Base-by-base conservation (phyloP, 768 basidiomycete genomes). In the Leccinum uliginosum region DNA sequence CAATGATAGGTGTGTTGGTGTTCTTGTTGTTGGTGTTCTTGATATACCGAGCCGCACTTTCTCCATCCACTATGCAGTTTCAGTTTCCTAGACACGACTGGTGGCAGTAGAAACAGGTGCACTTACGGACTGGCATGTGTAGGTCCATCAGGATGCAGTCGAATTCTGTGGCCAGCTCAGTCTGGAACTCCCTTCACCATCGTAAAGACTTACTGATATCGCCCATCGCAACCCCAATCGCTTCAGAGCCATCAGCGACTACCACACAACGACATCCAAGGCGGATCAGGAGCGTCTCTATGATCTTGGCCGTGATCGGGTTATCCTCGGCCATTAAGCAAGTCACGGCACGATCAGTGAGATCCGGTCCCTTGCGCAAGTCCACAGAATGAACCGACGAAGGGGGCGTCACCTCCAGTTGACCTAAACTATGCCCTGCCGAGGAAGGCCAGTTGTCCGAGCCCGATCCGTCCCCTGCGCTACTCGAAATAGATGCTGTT, bases 1-100 rank as follows among this genome's bases (percentile, higher is more conserved):
- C 89, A 58, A 96, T 85, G 52, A 95, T 98, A 0, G 96, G 96
- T 11, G 93, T 95, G 63, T 82, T 86, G 51, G 89, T 85, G 66
- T 98, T 98, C 76, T 88, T 95, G 78, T 92, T 93, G 71, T 91
- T 93, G 17, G 95, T 98, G 63, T 87, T 93, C 77, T 93, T 93
- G 78, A 99, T 96, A 74, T 97, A 98, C 54, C 93, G 82, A 11
- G 97, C 95, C 32, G 97, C 97, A 62, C 91, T 88, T 74, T 98
- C 96, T 35, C 96, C 97, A 68, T 94, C 94, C 64, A 98, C 93
- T 85, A 70, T 8, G 19, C 38, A 54, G 54, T 11, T 43, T 43
- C 44, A 38, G 54, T 26, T 21, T 66, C 56, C 67, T 53, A 47
- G 48, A 35, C 44, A 53, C 35, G 4, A 27, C 27, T 10, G 6